Percentiles rank a stretch among this genome's conserved stretches.
These are phyloP conservation scores for Botrytis deweyae DNA, from an alignment of 2,329 filamentous ascomycete genomes.

Conservation along the genomic window DNA sequence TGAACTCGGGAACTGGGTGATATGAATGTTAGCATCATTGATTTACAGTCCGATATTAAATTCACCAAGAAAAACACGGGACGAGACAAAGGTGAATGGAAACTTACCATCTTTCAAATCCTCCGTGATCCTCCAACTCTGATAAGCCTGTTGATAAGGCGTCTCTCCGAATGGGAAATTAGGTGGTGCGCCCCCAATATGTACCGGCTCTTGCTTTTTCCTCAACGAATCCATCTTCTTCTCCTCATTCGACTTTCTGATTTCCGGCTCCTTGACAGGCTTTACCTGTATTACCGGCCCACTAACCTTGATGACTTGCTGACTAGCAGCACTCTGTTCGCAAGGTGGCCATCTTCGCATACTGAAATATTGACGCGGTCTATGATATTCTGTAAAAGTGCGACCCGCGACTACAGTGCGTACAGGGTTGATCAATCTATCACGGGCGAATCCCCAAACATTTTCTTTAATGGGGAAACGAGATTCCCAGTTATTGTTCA, in stretches of 20 bases:
- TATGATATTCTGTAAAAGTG: not conserved
- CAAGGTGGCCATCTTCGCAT: constrained; percentile 31
- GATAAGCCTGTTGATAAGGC: constrained; percentile 31
- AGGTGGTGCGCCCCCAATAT: constrained; percentile 20
- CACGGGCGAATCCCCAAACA: constrained; percentile 35
- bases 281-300: constrained; percentile 24
- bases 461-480: constrained; percentile 33
- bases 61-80: not conserved
- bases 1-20: constrained; percentile 28
- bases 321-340: constrained; percentile 26
- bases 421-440: constrained; percentile 12
- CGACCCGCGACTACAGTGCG: not conserved
- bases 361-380: constrained; percentile 27
- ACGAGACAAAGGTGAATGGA: not conserved
- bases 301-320: constrained; percentile 25
- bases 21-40: constrained; percentile 1
- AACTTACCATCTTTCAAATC: constrained; percentile 34
- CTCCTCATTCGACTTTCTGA: not conserved
- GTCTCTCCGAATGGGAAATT: constrained; percentile 38
- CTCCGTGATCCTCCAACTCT: constrained; percentile 31
- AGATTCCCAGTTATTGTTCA: constrained; percentile 36
- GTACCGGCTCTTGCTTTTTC: constrained; percentile 4
- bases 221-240: not conserved
- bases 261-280: not conserved
- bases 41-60: not conserved